Base-by-base conservation (phyloP, 2,329 filamentous ascomycete species). In the Purpureocillium takamizusanense region DNA sequence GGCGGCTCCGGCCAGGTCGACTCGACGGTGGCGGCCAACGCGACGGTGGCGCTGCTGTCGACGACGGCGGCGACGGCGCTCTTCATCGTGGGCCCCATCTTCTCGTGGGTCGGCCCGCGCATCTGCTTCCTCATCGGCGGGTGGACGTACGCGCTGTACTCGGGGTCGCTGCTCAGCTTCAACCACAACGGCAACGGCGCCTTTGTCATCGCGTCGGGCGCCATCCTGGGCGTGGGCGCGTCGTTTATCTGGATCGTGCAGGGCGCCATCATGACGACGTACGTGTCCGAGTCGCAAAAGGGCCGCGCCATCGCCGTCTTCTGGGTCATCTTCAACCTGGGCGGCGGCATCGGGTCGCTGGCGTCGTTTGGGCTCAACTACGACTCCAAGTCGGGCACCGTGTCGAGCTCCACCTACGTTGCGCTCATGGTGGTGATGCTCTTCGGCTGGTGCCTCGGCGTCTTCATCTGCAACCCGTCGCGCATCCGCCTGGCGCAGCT, bases 321-420 rank as follows among this genome's bases (percentile, higher is more conserved):
- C 46, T 68, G 65, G 65, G 54, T 67, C 40, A 63, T 69, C 39
- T 68, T 69, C 52, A 69, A 68, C 44, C 55, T 68, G 2, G 65
- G 65, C 25, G 63, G 63, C n/a, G 62, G 58, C 13, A 58, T 69
- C 21, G 66, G 66, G 10, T 64, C 62, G 1, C 55, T 70, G 4
- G 64, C 43, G 28, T 46, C 45, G 8, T 47, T 47, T 18, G 45
- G 37, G 1, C 49, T 67, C 35, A 69, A 68, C 49, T 68, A 55
- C 43, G 38, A 60, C 42, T 66, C 63, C 13, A 57, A 29, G 17
- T 46, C 51, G 7, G 55, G 63, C 21, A 69, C 68, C 1, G 70
- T 74, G 3, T 63, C 63, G 3, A 57, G 72, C 47, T 62, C 59
- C 14, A 74, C 70, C 7, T 73, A 74, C 44, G 66, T 70, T 28